A percentile compares a stretch with the other conserved stretches of the same genome.
Conservation (phyloP, 176 grass and related monocot genomes). For the Ampelocalamus luodianensis region DNA sequence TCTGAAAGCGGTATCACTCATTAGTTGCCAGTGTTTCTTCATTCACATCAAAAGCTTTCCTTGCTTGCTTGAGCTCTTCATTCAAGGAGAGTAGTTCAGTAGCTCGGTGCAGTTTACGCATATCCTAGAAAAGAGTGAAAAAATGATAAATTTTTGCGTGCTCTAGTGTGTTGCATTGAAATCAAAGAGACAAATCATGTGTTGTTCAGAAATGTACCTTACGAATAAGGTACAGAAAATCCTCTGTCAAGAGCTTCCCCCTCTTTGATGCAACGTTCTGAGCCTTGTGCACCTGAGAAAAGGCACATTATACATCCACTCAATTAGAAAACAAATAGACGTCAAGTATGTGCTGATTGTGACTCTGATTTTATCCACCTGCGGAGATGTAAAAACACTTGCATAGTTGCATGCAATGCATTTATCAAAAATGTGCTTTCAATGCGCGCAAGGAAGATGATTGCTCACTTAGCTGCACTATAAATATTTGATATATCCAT, state of each 20-base stretch:
- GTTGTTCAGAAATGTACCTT: constrained; percentile 60
- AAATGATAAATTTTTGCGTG: not conserved
- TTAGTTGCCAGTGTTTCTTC: constrained; percentile 76
- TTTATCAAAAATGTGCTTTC: not conserved
- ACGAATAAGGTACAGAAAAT: constrained; percentile 95
- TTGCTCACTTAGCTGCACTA: not conserved
- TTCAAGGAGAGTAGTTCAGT: constrained; percentile 93
- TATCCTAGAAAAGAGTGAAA: constrained; percentile 52
- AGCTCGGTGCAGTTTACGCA: constrained; percentile 73
- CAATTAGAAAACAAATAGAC: constrained; percentile 11
- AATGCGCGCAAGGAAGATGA: not conserved
- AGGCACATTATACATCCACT: constrained; percentile 18
- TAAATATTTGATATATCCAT: not conserved
- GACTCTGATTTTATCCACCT: constrained; percentile 14
- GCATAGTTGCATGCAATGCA: not conserved
- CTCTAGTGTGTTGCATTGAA: not conserved
- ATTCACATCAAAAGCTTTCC: constrained; percentile 95
- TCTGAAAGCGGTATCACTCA: constrained; percentile 29
- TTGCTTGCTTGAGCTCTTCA: constrained; percentile 96
- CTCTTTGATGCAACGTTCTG: constrained; percentile 90
- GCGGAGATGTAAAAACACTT: not conserved
- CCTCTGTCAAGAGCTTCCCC: constrained; percentile 92
- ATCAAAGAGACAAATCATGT: not conserved
- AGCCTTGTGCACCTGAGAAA: constrained; percentile 88
- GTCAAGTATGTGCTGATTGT: not conserved